Evolutionary conservation across 2,329 filamentous ascomycete species (phyloP).

Genomic region (Thyridium curvatum): DNA sequence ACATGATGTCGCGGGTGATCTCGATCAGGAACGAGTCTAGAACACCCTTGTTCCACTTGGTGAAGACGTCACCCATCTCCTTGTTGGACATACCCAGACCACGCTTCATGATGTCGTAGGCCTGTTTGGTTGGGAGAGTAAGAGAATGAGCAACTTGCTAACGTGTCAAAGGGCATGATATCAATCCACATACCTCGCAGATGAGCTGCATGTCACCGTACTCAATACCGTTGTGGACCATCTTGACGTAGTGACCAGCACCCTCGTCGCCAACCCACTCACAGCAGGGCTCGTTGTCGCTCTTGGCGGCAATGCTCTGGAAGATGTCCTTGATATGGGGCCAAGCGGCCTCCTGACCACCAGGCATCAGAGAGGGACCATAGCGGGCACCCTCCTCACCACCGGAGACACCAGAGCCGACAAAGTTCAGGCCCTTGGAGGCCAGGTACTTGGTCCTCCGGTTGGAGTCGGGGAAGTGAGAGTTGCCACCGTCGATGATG

Average conservation of each 20-base stretch:
- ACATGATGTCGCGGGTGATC: conserved; percentile 97
- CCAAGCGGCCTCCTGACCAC: conserved; percentile 98
- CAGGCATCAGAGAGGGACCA: conserved; percentile 96
- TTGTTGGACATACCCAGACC: conserved; percentile 82
- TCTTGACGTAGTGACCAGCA: conserved; percentile 99
- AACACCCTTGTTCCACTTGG: conserved; percentile 97
- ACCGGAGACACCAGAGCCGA: conserved; percentile 95
- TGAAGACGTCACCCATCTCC: conserved; percentile 92
- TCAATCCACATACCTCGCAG: conserved; percentile 67
- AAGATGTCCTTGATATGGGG: conserved; percentile 98
- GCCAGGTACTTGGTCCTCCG: conserved; percentile 86
- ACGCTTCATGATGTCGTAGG: conserved; percentile 99
- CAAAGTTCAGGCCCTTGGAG: conserved; percentile 86
- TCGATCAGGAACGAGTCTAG: conserved; percentile 99
- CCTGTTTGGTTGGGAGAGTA: conserved; percentile 42
- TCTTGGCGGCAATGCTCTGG: conserved; percentile 96
- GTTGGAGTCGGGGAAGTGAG: conserved; percentile 98
- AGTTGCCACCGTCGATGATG: conserved; percentile 99
- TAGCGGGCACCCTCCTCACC: conserved; percentile 99
- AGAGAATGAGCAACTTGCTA: not conserved
- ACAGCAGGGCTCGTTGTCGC: conserved; percentile 93
- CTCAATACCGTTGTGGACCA: conserved; percentile 99
- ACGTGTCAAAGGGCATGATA: not conserved
- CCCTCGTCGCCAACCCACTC: conserved; percentile 99
- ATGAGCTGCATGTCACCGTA: conserved; percentile 99